These are phyloP conservation scores for Colletotrichum coccodes DNA, from an alignment of 2,329 filamentous ascomycete species.

Conservation along the genomic window DNA sequence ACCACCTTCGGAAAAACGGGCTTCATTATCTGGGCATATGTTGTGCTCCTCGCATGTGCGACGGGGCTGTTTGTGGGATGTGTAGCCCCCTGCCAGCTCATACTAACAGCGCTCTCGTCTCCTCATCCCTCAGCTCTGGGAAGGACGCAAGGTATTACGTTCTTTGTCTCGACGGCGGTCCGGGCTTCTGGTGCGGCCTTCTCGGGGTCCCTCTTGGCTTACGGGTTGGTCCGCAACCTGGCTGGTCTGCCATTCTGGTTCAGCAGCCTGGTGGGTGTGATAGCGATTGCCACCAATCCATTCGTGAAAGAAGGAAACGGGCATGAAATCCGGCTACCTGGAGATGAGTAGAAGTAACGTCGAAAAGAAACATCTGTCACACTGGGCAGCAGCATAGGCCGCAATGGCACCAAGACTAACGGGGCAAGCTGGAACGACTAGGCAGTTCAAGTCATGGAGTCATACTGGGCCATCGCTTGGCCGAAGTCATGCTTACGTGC, in stretches of 20 bases:
- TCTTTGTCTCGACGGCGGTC: not conserved
- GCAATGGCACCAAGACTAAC: too few species aligned
- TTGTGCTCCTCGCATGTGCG: not conserved
- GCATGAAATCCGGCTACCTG: not conserved
- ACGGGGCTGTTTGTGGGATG: not conserved
- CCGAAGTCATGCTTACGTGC: too few species aligned
- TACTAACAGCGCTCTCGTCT: not conserved
- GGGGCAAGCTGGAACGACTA: too few species aligned
- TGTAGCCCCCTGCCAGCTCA: not conserved
- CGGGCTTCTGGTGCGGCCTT: not conserved
- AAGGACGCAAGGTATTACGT: not conserved
- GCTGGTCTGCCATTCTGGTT: not conserved
- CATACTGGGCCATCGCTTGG: too few species aligned
- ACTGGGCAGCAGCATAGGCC: too few species aligned
- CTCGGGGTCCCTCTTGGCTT: not conserved
- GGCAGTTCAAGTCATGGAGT: too few species aligned
- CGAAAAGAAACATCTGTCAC: too few species aligned
- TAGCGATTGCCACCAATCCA: not conserved
- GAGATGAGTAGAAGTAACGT: not conserved
- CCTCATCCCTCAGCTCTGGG: not conserved
- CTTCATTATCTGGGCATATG: not conserved
- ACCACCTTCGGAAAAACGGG: not conserved
- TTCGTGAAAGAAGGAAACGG: slow-evolving; percentile 3
- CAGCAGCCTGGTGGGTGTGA: not conserved
- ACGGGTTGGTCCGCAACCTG: not conserved